phyloP scores from a whole-genome alignment of 2,329 filamentous ascomycete species.

The Colletotrichum tofieldiae region DNA sequence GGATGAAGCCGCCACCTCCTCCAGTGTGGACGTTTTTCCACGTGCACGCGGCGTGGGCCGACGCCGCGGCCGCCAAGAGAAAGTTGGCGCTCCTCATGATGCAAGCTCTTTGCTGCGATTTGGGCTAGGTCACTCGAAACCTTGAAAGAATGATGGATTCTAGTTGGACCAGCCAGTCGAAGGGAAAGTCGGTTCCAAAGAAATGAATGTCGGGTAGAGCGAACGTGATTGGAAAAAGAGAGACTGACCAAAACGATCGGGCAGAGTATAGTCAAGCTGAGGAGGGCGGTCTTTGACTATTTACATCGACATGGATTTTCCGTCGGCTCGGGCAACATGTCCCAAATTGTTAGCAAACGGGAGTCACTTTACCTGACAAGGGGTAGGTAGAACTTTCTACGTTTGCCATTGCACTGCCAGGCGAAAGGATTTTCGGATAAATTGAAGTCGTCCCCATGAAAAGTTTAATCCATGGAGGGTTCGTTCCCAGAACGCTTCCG shows the following conservation, averaged over 20 bases:
- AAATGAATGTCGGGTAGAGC: conserved; percentile 18
- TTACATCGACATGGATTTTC: not conserved
- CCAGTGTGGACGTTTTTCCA: conserved; percentile 69
- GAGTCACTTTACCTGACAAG: not conserved
- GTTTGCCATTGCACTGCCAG: not conserved
- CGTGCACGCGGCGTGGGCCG: conserved; percentile 53
- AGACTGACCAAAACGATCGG: not conserved
- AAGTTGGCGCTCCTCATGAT: conserved; percentile 39
- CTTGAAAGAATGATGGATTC: conserved; percentile 13
- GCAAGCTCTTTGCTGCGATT: not conserved
- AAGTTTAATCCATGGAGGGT: conserved; percentile 4
- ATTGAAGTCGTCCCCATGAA: conserved; percentile 20
- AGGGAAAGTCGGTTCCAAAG: conserved; percentile 16
- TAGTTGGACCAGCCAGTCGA: conserved; percentile 25
- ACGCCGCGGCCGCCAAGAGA: conserved; percentile 44
- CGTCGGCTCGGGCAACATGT: not conserved
- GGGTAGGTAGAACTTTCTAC: not conserved
- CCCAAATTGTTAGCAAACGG: not conserved
- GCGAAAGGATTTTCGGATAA: conserved; percentile 21
- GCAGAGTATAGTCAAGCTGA: not conserved
- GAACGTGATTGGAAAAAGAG: conserved; percentile 10
- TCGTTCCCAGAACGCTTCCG: not conserved
- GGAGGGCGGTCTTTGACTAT: not conserved
- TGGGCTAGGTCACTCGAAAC: conserved; percentile 17
- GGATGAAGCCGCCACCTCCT: conserved; percentile 71